These are phyloP conservation scores for Edaphochlamys debaryana DNA, from an alignment of 139 green algal species.

Conservation along the genomic window DNA sequence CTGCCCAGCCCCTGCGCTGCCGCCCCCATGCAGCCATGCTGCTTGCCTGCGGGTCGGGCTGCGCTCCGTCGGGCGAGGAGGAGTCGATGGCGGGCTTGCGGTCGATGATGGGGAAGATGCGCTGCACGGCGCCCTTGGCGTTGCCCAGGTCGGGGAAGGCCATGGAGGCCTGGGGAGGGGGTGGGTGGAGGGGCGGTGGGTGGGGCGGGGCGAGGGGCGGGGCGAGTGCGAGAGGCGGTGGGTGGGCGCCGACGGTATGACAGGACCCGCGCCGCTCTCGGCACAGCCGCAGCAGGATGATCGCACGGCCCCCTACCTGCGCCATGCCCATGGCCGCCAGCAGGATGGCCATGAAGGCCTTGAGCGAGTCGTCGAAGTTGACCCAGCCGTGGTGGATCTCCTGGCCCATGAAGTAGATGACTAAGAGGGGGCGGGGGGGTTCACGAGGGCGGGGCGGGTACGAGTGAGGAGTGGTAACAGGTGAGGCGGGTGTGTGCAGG, in stretches of 20 bases:
- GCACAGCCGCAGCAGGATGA: too few relatives aligned
- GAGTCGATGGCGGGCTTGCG: slow-evolving; percentile 74
- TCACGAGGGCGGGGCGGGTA: background rate
- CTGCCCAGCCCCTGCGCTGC: slow-evolving; percentile 82
- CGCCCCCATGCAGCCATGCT: slow-evolving; percentile 78
- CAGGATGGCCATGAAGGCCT: slow-evolving; percentile 85
- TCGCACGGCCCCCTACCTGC: slow-evolving; percentile 39
- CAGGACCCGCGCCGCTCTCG: too few relatives aligned
- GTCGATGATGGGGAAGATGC: slow-evolving; percentile 87
- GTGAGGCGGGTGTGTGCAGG: too few relatives aligned
- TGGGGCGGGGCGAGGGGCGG: too few relatives aligned
- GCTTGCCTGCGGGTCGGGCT: slow-evolving; percentile 37
- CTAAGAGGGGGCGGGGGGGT: slow-evolving; percentile 14
- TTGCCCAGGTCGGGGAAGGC: slow-evolving; percentile 82
- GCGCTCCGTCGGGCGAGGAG: slow-evolving; percentile 35
- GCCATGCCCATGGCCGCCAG: slow-evolving; percentile 69
- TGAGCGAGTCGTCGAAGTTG: slow-evolving; percentile 76
- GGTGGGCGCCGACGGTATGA: too few relatives aligned
- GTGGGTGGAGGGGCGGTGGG: background rate
- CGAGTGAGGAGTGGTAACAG: too few relatives aligned
- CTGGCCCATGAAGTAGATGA: slow-evolving; percentile 79
- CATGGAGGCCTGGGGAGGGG: slow-evolving; percentile 57
- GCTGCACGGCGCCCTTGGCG: slow-evolving; percentile 60
- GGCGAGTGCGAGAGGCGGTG: too few relatives aligned
- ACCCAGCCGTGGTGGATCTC: slow-evolving; percentile 58